phyloP scores from a whole-genome alignment of 2,329 filamentous ascomycete species.

The Alternaria brassicicola region DNA sequence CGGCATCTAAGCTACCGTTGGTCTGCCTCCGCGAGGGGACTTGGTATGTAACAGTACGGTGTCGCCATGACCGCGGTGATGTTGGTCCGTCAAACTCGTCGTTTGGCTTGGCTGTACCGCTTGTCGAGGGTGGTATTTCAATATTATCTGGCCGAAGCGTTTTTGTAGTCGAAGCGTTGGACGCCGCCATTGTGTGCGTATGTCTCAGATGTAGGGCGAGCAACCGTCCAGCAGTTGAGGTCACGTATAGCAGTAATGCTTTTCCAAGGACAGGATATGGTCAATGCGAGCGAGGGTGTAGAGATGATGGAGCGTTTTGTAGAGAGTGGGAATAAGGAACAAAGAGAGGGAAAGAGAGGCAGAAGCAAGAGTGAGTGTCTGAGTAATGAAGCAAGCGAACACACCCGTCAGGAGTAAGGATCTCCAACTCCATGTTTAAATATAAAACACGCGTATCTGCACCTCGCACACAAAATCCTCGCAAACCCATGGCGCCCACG shows the following conservation, averaged over 20 bases:
- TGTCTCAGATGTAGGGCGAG: conserved; percentile 8
- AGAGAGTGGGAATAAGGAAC: conserved; percentile 3
- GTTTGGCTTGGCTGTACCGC: conserved; percentile 11
- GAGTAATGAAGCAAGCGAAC: conserved; percentile 1
- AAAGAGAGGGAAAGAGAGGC: not conserved
- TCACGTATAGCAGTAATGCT: not conserved
- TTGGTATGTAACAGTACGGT: conserved; percentile 34
- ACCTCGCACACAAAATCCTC: conserved; percentile 26
- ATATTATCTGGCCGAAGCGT: conserved; percentile 40
- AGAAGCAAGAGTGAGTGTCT: conserved; percentile 4
- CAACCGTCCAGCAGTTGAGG: conserved; percentile 44
- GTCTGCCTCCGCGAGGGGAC: conserved; percentile 39
- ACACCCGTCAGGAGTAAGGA: conserved; percentile 10
- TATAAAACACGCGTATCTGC: conserved; percentile 21
- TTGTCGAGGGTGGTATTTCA: conserved; percentile 36
- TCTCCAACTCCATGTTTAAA: conserved; percentile 20
- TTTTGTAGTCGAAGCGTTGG: conserved; percentile 36
- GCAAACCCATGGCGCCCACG: conserved; percentile 24
- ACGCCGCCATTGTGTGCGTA: conserved; percentile 32
- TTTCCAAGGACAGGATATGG: not conserved
- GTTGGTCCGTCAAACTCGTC: conserved; percentile 28
- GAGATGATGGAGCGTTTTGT: not conserved
- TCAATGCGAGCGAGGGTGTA: conserved; percentile 9
- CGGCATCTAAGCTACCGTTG: conserved; percentile 50
- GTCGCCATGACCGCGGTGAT: conserved; percentile 44